phyloP scores from a whole-genome alignment of 2,329 filamentous ascomycete species.

The Ceratocystis ficicola region DNA sequence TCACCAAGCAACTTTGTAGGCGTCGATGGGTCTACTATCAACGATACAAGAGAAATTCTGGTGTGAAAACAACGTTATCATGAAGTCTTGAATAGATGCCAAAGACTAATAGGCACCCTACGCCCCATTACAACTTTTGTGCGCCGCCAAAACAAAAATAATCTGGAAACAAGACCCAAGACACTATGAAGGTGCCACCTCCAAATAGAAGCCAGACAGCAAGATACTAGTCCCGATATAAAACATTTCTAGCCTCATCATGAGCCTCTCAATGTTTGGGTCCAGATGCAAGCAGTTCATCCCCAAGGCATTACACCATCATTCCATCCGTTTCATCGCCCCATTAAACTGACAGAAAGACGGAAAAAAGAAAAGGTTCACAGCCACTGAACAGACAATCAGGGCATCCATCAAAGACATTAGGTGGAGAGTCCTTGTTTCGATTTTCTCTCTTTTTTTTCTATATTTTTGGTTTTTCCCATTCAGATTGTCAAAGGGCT shows the following conservation, averaged over 20 bases:
- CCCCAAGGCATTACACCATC: neutral
- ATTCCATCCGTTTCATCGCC: neutral
- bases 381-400: slow-evolving; percentile 25
- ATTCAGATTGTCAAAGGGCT: slow-evolving; percentile 15
- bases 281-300: neutral
- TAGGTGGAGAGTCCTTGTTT: slow-evolving; percentile 16
- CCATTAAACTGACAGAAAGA: neutral
- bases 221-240: neutral
- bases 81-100: slow-evolving; percentile 7
- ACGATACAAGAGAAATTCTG: slow-evolving; percentile 31
- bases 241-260: neutral
- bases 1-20: slow-evolving; percentile 16
- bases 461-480: slow-evolving; percentile 17
- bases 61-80: slow-evolving; percentile 22
- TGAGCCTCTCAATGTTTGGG: neutral
- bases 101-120: slow-evolving; percentile 21
- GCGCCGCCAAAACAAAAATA: slow-evolving; percentile 7
- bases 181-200: neutral
- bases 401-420: slow-evolving; percentile 26
- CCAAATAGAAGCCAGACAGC: neutral
- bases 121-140: slow-evolving; percentile 27
- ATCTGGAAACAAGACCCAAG: slow-evolving; percentile 21
- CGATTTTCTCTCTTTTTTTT: slow-evolving; percentile 21
- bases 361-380: slow-evolving; percentile 5
- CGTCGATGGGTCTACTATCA: slow-evolving; percentile 38